Evolutionary conservation across 345 rosid species (phyloP), one percentile per base, ranked within the genome.

Genomic region (Lepidium africanum): DNA sequence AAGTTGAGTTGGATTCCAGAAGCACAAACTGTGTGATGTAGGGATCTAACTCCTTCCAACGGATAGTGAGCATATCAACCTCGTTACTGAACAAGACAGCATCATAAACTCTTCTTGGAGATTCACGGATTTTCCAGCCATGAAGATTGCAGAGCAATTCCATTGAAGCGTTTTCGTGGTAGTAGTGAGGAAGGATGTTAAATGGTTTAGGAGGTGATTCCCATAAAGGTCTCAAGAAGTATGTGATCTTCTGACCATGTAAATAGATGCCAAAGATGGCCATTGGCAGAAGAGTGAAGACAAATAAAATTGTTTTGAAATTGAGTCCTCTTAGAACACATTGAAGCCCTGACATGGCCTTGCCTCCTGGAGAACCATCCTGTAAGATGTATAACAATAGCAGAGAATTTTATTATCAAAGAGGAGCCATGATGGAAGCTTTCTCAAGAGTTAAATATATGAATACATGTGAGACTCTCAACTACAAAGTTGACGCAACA

Each of bases 1-100:
- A 92, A 6, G 98, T 92, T 0, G 96, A 92, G 75, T 92, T 92
- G 5, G 98, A 86, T 80, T 92, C 96, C 0, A 92, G 96, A 61
- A 90, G 82, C 50, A 92, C 96, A 54, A 90, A 92, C 68, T 86
- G 88, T 2, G 91, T 87, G 15, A 92, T 62, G 53, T 80, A 88
- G 11, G 98, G 96, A 74, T 73, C 65, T 67, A 92, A 73, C 80
- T 92, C 98, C 1, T 87, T 87, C 96, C 98, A 92, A 12, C 96
- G 87, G 70, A 92, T 59, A 2, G 81, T 82, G 10, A 90, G 85
- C 69, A 90, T 88, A 57, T 92, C 96, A 1, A 81, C 42, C 71
- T 92, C 98, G 17, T 88, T 86, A 65, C 87, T 92, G 80, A 92
- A 92, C 70, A 92, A 67, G 60, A 85, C 96, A 3, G 91, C 96